Percentiles rank a stretch among this genome's conserved stretches.
Evolutionary conservation across 148 eudicot genomes (phyloP).

Genomic region (Simmondsia chinensis): DNA sequence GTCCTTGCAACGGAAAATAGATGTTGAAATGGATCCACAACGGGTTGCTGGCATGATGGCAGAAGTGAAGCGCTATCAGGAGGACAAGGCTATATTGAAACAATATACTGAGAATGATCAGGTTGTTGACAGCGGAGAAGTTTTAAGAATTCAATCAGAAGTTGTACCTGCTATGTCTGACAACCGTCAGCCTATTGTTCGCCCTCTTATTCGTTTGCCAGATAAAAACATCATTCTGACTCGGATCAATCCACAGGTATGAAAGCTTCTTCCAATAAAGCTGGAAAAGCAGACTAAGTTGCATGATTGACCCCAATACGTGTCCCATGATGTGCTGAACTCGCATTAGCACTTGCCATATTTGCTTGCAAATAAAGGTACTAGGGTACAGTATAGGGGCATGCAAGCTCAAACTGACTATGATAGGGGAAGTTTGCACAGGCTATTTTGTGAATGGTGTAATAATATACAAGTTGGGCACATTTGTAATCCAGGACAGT

Average conservation of each 20-base stretch:
- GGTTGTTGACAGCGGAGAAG: conserved; percentile 79
- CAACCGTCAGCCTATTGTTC: conserved; percentile 66
- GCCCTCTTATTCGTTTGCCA: conserved; percentile 79
- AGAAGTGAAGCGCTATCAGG: conserved; percentile 93
- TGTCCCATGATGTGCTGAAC: too few relatives aligned
- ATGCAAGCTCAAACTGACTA: too few relatives aligned
- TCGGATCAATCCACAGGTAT: conserved; percentile 94
- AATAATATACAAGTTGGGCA: too few relatives aligned
- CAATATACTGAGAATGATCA: conserved; percentile 96
- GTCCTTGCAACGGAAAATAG: conserved; percentile 69
- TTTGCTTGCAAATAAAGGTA: too few relatives aligned
- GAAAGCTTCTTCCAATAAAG: too few relatives aligned
- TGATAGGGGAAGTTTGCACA: too few relatives aligned
- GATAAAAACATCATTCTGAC: conserved; percentile 87
- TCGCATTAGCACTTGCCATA: too few relatives aligned
- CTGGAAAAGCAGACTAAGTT: too few relatives aligned
- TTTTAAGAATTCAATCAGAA: conserved; percentile 72
- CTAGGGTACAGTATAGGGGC: too few relatives aligned
- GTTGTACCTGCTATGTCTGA: conserved; percentile 82
- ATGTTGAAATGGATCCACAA: conserved; percentile 60
- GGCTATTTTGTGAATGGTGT: too few relatives aligned
- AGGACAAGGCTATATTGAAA: conserved; percentile 75
- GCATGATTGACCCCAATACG: too few relatives aligned
- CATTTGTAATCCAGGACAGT: too few relatives aligned
- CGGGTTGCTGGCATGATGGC: conserved; percentile 77